Base-by-base conservation (phyloP, 129 eudicot genomes). In the Logfia minima region DNA sequence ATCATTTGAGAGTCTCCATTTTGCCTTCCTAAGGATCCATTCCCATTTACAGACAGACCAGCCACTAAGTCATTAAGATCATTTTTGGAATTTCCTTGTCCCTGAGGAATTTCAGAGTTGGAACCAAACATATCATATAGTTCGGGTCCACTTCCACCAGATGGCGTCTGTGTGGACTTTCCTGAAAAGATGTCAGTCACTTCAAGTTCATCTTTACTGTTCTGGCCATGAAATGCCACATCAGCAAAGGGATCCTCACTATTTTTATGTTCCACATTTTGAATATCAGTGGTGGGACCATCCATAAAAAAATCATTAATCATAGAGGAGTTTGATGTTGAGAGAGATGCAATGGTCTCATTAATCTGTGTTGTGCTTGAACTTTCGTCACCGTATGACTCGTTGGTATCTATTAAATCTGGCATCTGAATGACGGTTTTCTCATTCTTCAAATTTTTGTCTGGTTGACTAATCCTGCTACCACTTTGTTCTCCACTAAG, bases 231-330 rank as follows among this genome's bases (percentile, higher is more conserved):
- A 75, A 94, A 94, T 6, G 97, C 86, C 71, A 94, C 98, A 85
- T 94, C 98, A 37, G 98, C 96, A 83, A 94, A 94, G 18, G 98
- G 98, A 37, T 93, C 98, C 58, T 91, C 97, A 35, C 72, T 85
- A 59, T 68, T 69, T 70, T 77, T 86, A 14, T 75, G 85, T 77
- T 76, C 76, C 55, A 77, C 69, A 60, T 70, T 71, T 9, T 39
- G 48, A 39, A 39, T 2, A 8, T 39, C 11, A 39, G 48, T 39
- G 48, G 48, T 8, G 48, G 48, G 9, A 71, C 58, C 71, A 82
- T 89, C 97, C 34, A 85, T 87, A 75, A 94, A 86, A 32, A 94
- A 68, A 78, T 88, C 97, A 84, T 90, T 85, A 63, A 85, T 76
- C 72, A 85, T 9, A 39, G 48, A 8, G 13, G 48, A 8, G 48